phyloP scores from a whole-genome alignment of 2,329 filamentous ascomycete genomes.

The Laburnicola sp. region DNA sequence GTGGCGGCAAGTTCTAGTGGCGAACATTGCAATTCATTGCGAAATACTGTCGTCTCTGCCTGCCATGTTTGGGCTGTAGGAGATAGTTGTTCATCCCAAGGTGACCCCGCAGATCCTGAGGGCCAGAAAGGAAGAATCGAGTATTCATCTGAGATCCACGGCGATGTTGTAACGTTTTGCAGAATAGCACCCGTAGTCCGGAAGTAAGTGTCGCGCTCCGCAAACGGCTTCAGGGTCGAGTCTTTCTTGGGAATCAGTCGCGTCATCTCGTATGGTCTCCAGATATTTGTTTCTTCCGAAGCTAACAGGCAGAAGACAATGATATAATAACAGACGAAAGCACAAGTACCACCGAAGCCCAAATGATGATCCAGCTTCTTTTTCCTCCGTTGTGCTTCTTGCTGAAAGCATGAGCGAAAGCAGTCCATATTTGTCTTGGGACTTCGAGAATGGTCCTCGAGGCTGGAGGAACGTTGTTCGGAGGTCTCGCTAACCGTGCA shows the following conservation, averaged over 20 bases:
- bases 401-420: conserved; percentile 10
- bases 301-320: conserved; percentile 18
- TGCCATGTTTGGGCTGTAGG: conserved; percentile 6
- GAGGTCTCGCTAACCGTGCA: conserved; percentile 10
- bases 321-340: conserved; percentile 17
- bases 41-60: conserved; percentile 13
- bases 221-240: conserved; percentile 6
- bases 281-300: conserved; percentile 12
- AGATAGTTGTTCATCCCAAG: conserved; percentile 4
- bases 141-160: conserved; percentile 15
- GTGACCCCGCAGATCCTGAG: background rate
- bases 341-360: conserved; percentile 9
- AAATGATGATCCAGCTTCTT: conserved; percentile 13
- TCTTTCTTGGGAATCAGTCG: conserved; percentile 1
- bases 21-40: conserved; percentile 8
- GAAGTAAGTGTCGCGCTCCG: conserved; percentile 14
- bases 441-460: conserved; percentile 8
- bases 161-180: conserved; percentile 11
- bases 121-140: conserved; percentile 13
- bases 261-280: conserved; percentile 1
- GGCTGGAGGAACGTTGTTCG: background rate
- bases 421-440: conserved; percentile 16
- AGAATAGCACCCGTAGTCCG: conserved; percentile 8
- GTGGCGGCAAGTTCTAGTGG: conserved; percentile 8
- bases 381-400: conserved; percentile 15